Evolutionary conservation across 306 rosid species (phyloP).

Genomic region (Prunus dulcis): DNA sequence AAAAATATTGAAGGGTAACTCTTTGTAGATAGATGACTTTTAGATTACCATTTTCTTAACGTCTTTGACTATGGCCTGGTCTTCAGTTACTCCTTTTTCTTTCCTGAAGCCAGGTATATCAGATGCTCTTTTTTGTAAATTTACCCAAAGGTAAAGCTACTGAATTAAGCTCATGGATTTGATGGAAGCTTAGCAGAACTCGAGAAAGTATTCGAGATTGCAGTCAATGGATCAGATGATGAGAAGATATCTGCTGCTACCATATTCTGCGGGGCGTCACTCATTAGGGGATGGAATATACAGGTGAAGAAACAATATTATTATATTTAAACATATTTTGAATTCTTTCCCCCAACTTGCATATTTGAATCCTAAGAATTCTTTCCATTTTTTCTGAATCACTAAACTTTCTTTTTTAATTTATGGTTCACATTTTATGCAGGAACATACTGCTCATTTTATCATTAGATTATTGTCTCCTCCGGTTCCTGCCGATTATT

Average conservation of each 20-base stretch:
- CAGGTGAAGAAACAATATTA: slow-evolving; percentile 57
- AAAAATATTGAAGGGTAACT: slow-evolving; percentile 14
- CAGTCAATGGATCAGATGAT: slow-evolving; percentile 79
- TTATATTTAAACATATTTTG: not conserved
- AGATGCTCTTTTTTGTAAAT: slow-evolving; percentile 91
- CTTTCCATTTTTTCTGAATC: slow-evolving; percentile 1
- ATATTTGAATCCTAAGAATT: not conserved
- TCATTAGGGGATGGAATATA: slow-evolving; percentile 89
- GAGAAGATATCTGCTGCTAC: slow-evolving; percentile 92
- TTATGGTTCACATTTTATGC: slow-evolving; percentile 34
- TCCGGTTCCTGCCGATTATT: slow-evolving; percentile 56
- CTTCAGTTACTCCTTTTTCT: slow-evolving; percentile 71
- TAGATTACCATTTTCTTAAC: slow-evolving; percentile 29
- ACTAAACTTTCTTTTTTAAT: not conserved
- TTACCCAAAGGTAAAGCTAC: slow-evolving; percentile 80
- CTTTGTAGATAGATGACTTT: slow-evolving; percentile 26
- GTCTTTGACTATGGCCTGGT: slow-evolving; percentile 48
- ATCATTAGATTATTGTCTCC: slow-evolving; percentile 86
- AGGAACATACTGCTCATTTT: slow-evolving; percentile 88
- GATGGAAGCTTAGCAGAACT: slow-evolving; percentile 99
- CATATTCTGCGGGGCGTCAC: slow-evolving; percentile 91
- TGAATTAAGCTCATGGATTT: slow-evolving; percentile 99
- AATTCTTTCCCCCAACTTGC: slow-evolving; percentile 11
- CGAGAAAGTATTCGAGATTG: slow-evolving; percentile 81
- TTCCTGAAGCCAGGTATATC: slow-evolving; percentile 88